Conservation (phyloP, 768 basidiomycete species). For the Gymnopilus junonius region DNA sequence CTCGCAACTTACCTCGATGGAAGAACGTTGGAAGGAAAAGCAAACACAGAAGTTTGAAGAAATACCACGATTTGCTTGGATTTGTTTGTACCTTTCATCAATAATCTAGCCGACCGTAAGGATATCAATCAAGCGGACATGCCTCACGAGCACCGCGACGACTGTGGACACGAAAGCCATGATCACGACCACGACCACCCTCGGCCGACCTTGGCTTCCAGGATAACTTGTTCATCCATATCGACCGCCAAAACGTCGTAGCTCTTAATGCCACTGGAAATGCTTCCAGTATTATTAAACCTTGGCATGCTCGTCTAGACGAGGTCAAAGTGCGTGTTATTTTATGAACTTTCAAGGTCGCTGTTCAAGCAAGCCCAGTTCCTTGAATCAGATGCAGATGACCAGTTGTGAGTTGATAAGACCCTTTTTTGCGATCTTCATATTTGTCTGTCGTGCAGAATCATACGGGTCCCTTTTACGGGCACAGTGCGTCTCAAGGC, state of each 20-base stretch:
- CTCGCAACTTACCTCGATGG: constrained; percentile 17
- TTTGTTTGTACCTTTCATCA: neutral
- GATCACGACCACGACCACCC: constrained; percentile 62
- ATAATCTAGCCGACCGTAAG: neutral
- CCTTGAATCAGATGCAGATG: constrained; percentile 89
- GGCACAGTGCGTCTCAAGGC: constrained; percentile 85
- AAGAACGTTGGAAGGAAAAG: neutral
- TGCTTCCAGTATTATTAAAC: constrained; percentile 74
- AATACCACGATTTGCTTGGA: neutral
- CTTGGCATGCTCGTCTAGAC: constrained; percentile 80
- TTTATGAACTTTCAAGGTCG: too few species aligned
- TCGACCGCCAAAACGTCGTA: constrained; percentile 81
- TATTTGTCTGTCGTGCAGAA: constrained; percentile 44
- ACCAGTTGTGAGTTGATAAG: constrained; percentile 64
- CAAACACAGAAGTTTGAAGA: neutral
- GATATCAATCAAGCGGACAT: constrained; percentile 32
- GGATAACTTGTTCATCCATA: constrained; percentile 74
- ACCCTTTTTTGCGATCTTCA: neutral
- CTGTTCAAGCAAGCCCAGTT: constrained; percentile 59
- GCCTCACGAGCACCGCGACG: constrained; percentile 60
- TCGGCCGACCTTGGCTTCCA: constrained; percentile 58
- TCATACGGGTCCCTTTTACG: constrained; percentile 86
- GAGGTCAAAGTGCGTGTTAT: constrained; percentile 60
- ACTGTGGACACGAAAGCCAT: constrained; percentile 63
- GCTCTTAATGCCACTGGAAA: constrained; percentile 69